A percentile compares a stretch with the other conserved stretches of the same genome.
These are phyloP conservation scores for Carpinus fangiana DNA, from an alignment of 306 rosid genomes.

Conservation along the genomic window DNA sequence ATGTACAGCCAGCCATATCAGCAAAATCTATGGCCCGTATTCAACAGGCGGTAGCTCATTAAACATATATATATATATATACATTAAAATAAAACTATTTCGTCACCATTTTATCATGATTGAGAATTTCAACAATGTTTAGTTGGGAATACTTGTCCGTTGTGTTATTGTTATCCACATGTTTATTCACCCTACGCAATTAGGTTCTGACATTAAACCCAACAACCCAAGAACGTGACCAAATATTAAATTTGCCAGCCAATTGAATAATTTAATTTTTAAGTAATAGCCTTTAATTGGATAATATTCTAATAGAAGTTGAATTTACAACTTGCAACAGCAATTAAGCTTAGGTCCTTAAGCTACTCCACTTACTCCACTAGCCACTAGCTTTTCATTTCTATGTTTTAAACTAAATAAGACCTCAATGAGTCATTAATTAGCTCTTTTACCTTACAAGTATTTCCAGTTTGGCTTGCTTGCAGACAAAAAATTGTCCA, in stretches of 20 bases:
- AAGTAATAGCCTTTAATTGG: background rate
- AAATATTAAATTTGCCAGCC: background rate
- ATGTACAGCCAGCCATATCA: background rate
- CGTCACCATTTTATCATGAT: slow-evolving; percentile 7
- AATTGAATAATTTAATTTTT: background rate
- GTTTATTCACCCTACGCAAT: background rate
- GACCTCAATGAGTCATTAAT: too few relatives aligned
- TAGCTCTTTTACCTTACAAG: too few relatives aligned
- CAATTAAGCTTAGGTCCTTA: background rate
- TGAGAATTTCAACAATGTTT: background rate
- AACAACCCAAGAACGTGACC: background rate
- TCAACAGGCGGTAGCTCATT: slow-evolving; percentile 27
- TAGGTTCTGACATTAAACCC: background rate
- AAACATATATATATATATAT: background rate
- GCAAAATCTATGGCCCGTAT: slow-evolving; percentile 20
- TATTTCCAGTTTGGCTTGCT: background rate
- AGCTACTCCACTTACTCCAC: background rate
- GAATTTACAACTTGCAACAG: background rate
- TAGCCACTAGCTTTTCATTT: background rate
- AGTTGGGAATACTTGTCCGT: background rate
- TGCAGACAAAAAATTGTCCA: too few relatives aligned
- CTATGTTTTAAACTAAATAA: background rate
- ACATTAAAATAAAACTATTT: background rate
- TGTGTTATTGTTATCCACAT: background rate
- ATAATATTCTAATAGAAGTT: background rate